These are phyloP conservation scores for Tilletia setariae DNA, from an alignment of 1,284 basidiomycete genomes.

Conservation along the genomic window DNA sequence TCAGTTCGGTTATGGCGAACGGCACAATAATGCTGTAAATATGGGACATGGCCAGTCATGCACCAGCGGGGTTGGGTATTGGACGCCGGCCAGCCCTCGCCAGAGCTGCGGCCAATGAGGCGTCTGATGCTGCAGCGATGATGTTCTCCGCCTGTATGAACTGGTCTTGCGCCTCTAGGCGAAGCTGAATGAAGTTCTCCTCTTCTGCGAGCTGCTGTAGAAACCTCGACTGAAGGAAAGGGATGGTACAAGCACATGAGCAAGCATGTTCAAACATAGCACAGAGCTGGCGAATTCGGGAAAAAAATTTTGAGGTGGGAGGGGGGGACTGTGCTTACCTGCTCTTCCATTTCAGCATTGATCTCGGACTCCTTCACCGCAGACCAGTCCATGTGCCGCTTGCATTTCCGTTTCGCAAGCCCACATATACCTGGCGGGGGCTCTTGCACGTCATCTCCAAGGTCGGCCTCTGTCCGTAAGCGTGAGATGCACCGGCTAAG, in stretches of 20 bases:
- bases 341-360: constrained; percentile 24
- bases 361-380: constrained; percentile 28
- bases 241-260: too few species aligned
- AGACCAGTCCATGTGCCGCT: constrained; percentile 32
- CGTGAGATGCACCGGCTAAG: background rate
- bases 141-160: background rate
- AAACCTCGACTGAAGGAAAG: too few species aligned
- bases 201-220: background rate
- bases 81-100: background rate
- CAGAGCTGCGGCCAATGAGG: background rate
- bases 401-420: constrained; percentile 29
- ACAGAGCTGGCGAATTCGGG: too few species aligned
- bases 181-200: background rate
- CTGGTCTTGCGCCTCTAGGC: background rate
- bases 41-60: too few species aligned
- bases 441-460: background rate
- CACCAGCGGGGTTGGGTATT: background rate
- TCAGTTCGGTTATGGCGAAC: too few species aligned
- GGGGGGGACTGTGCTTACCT: constrained; percentile 10
- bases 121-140: constrained; percentile 10
- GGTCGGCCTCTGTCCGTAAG: background rate
- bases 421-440: constrained; percentile 20
- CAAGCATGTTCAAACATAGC: too few species aligned
- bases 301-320: too few species aligned
- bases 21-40: too few species aligned